Evolutionary conservation across 1,284 basidiomycete genomes (phyloP), one percentile per base, ranked within the genome.

Genomic region (Cutaneotrichosporon spelunceum): DNA sequence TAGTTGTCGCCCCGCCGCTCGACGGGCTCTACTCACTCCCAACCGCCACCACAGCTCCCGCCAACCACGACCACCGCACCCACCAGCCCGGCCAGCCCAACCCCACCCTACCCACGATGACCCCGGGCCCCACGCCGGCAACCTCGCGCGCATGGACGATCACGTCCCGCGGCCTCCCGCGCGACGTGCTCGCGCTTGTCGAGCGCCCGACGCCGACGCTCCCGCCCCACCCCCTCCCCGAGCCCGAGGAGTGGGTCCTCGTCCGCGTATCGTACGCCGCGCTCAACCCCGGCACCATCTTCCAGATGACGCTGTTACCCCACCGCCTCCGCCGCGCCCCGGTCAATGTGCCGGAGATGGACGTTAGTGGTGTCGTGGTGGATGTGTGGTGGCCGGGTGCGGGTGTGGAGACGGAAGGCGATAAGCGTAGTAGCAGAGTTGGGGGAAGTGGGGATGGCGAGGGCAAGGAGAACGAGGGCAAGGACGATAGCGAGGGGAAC

Each of bases 221-320:
- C 7, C 63, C 63, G 0, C 47, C 50, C 2, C 19, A 48, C 9
- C 57, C 57, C 4, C 52, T 65, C 8, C 36, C 50, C 8, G 8
- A 33, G 11, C 39, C 44, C 3, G 64, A 62, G 16, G 55, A 62
- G 26, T 62, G 60, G 60, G 19, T 62, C 13, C 52, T 65, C 8
- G 33, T 65, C 45, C 30, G 48, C n/a, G 58, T 65, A 0, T 13
- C 60, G 8, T 60, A 50, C 26, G 64, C 58, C 19, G 36, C 27
- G 1, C 60, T 65, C 3, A 65, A 65, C 56, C 57, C 55, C 1
- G 60, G 57, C 30, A 39, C 60, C 0, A 54, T 65, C 52, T 60
- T 53, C 36, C 58, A 60, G 19, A 62, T 60, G 45, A 48, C 55
- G 2, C 58, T 62, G 23, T 13, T 60, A 4, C 60, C 57, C 26